phyloP scores from a whole-genome alignment of 2,329 filamentous ascomycete genomes.

The Aspergillus luchuensis region DNA sequence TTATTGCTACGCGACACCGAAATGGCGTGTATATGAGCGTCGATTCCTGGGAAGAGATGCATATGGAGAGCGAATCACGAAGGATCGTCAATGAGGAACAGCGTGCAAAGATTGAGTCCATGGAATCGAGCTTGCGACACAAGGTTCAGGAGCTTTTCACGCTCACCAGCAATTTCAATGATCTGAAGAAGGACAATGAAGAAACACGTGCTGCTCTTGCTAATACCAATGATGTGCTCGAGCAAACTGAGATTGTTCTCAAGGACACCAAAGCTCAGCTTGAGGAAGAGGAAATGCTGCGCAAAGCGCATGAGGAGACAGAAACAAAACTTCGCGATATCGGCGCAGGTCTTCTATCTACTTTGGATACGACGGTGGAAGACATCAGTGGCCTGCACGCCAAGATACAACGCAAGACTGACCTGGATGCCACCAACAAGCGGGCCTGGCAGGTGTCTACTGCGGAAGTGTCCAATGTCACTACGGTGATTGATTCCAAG shows the following conservation, averaged over 20 bases:
- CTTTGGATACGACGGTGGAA: constrained; percentile 72
- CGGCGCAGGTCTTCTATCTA: constrained; percentile 74
- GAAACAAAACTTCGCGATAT: constrained; percentile 75
- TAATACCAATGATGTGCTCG: constrained; percentile 76
- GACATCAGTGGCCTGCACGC: constrained; percentile 82
- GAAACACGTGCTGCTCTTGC: constrained; percentile 70
- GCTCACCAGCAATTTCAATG: constrained; percentile 83
- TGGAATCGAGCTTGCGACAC: constrained; percentile 86
- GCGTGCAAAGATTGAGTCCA: constrained; percentile 83
- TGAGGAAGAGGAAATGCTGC: constrained; percentile 74
- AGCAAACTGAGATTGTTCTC: constrained; percentile 85
- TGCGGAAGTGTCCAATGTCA: constrained; percentile 73
- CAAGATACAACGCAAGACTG: constrained; percentile 82
- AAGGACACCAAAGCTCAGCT: constrained; percentile 74
- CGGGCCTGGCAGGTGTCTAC: constrained; percentile 77
- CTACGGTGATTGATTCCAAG: constrained; percentile 72
- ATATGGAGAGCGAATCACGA: constrained; percentile 85
- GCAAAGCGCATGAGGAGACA: constrained; percentile 82
- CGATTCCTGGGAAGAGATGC: constrained; percentile 88
- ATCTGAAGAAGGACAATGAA: constrained; percentile 87
- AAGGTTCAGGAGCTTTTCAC: constrained; percentile 91
- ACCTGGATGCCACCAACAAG: constrained; percentile 78
- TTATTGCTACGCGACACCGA: constrained; percentile 87
- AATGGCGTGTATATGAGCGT: constrained; percentile 94
- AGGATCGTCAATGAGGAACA: constrained; percentile 92